Evolutionary conservation across 441 rosid species (phyloP), one percentile per base, ranked within the genome.

Genomic region (Breynia disticha): DNA sequence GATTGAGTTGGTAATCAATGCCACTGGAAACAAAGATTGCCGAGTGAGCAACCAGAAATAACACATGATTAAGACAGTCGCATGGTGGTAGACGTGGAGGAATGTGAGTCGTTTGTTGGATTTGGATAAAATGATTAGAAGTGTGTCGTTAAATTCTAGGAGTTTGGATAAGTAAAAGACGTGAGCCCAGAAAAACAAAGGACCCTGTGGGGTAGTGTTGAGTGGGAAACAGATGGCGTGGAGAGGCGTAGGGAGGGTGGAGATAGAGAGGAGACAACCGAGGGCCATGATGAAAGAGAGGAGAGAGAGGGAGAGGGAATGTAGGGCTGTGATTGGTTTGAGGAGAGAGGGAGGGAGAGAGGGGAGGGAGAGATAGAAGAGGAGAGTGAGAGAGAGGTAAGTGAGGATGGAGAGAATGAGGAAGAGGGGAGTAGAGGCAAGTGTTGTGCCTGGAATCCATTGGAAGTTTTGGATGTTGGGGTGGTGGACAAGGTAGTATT

Each of bases 41-140:
- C 62, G 46, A 11, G 80, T 79, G 14, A 21, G 16, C 1, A 83
- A 54, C 83, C 85, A 79, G 10, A 79, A 15, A 55, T 77, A 83
- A 54, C 85, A 81, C 87, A 83, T 80, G 24, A 83, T 46, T 4
- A 81, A 46, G 7, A 79, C 87, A 2, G 81, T 70, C 0, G 85
- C 69, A 54, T 83, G 87, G 63, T 81, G 87, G 70, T 79, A 83
- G 4, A 83, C 80, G 67, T 83, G 91, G 75, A 83, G 87, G 67
- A 83, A 83, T 4, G 87, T 75, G 43, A 83, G 73, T 65, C 91
- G 65, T 46, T 66, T 69, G 64, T 28, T 22, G 10, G 87, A 77
- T 4, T 74, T 72, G 45, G 67, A 47, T 0, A 79, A 47, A 50
- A 84, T 56, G 50, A 84, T 84, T 47, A 81, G 45, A 20, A 81